Base-by-base conservation (phyloP, 257 asterid species). In the Eucommia ulmoides region DNA sequence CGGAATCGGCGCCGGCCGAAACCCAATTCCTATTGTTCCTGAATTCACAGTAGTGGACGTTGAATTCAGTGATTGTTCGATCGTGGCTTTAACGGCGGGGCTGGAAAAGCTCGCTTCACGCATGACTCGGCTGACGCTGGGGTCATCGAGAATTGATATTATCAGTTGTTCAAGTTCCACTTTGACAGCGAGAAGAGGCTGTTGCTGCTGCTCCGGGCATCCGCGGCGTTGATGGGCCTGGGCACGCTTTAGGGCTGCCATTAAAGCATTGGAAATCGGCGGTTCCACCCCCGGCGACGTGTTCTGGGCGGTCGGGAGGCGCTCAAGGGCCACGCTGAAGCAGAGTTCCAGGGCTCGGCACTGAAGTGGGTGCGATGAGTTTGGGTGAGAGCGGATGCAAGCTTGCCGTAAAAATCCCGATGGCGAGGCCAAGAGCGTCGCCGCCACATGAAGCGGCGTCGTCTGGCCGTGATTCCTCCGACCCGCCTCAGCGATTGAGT, bases 301-400 rank as follows among this genome's bases (percentile, higher is more conserved):
- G 17, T 19, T 24, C 5, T 45, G 45, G 22, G 58, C 22, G 4
- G 48, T 46, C 0, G 58, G 58, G 22, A 53, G 58, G 12, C 58
- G 49, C n/a, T 53, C 45, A 5, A 53, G 58, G 7, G 58, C 58
- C 2, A 53, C 58, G 20, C 22, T 33, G 35, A 53, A 53, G 17
- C 58, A 53, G n/a, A 53, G 58, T 41, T 53, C 58, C 0, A 53
- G 35, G 10, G 58, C 58, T 22, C 58, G 7, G 24, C 58, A 53
- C 49, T 53, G 58, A 19, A 53, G 58, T 8, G 58, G 58, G 44
- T 53, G 58, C 3, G 58, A 12, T 67, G 62, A 44, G 73, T 25
- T 21, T 49, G 65, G 19, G 23, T 53, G 58, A 10, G 58, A 53
- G 15, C 45, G 49, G 3, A 53, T 45, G 4, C 58, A 53, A 6